phyloP scores from a whole-genome alignment of 1,284 basidiomycete genomes.

The Porogramme epimiltina region DNA sequence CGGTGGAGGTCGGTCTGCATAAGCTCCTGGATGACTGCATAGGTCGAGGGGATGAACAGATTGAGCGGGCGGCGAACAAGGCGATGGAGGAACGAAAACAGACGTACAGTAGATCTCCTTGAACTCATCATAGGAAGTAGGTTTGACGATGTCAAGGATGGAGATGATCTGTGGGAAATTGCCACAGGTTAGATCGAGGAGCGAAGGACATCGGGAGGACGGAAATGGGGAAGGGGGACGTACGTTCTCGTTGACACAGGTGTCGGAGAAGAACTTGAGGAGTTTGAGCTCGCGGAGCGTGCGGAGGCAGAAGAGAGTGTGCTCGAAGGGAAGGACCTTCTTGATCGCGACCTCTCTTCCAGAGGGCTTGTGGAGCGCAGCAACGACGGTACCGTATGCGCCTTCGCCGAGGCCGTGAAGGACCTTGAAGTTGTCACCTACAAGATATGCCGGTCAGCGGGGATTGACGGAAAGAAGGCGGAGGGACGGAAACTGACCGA shows the following conservation, averaged over 20 bases:
- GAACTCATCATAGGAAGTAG: constrained; percentile 74
- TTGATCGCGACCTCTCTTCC: constrained; percentile 77
- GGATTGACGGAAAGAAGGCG: not conserved
- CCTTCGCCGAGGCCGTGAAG: constrained; percentile 79
- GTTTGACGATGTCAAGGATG: constrained; percentile 86
- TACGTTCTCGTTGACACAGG: constrained; percentile 80
- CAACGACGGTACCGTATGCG: constrained; percentile 73
- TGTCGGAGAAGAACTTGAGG: constrained; percentile 82
- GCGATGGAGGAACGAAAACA: not conserved
- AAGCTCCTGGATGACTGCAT: constrained; percentile 80
- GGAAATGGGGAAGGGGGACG: constrained; percentile 3
- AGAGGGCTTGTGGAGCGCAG: constrained; percentile 66
- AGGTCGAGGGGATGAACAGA: not conserved
- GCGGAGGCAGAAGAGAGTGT: constrained; percentile 77
- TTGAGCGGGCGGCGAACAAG: not conserved
- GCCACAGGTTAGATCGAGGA: not conserved
- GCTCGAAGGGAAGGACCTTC: constrained; percentile 85
- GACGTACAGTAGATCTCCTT: constrained; percentile 79
- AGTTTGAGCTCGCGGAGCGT: constrained; percentile 82
- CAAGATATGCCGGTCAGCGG: not conserved
- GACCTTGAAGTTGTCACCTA: constrained; percentile 75
- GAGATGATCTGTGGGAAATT: constrained; percentile 67
- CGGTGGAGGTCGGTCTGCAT: constrained; percentile 93
- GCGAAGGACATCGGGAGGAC: not conserved
- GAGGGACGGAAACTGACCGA: constrained; percentile 43